Evolutionary conservation across 306 rosid species (phyloP), one percentile per base, ranked within the genome.

Genomic region (Aeschynomene evenia): DNA sequence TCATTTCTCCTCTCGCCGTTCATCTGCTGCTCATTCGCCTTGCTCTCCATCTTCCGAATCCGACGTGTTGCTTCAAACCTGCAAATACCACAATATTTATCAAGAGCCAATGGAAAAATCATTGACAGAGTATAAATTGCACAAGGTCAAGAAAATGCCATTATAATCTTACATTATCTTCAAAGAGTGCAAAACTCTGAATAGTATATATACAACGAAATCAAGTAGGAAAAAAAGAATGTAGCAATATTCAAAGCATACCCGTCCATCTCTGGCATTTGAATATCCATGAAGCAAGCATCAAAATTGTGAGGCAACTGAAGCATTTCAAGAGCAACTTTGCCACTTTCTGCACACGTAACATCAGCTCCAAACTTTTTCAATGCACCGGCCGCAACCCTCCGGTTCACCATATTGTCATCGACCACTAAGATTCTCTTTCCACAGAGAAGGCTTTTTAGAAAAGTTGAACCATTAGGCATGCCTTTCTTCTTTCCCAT

Each of bases 211-310:
- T n/a, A 9, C 13, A 63, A 14, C 5, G 45, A 24, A 1, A 70
- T 3, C 46, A 39, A 46, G 45, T 1, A 43, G 19, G 22, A 33
- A 7, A 5, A 15, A 3, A 14, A 16, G 5, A 28, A 28, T 28
- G 34, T 2, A 78, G 13, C 14, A 39, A 13, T n/a, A 39, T 4
- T 28, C 16, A 42, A 50, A 58, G 64, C 89, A 31, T 84, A 92
- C 99, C 99, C 99, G 56, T 95, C 99, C 99, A 95, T 95, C 75
- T 95, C 99, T 8, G 99, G 99, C 99, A 95, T 95, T 69, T 95
- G 99, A 75, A 95, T 91, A 73, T 95, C 99, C 99, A 95, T 95
- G 86, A 95, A 95, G 79, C 99, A 95, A 18, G 99, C 99, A 81
- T 95, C 96, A 45, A 95, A 91, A 60, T 62, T 29, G 61, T 95